Conservation (phyloP, 1,139 yeast species). For the Pichia norvegensis region DNA sequence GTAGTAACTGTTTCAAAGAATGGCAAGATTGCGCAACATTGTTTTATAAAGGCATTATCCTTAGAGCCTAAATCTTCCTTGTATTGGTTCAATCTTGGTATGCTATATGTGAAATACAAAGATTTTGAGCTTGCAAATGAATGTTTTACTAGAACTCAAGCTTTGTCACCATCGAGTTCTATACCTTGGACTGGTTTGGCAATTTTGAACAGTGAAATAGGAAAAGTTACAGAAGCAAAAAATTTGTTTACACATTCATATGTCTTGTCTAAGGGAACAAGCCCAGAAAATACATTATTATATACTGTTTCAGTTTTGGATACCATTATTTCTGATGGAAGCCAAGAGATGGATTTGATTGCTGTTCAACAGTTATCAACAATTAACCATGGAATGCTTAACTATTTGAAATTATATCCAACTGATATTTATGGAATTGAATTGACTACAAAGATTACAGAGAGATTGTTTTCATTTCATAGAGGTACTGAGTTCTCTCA, state of each 20-base stretch:
- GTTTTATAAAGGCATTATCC: slow-evolving; percentile 75
- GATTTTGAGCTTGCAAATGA: slow-evolving; percentile 69
- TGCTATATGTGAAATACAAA: slow-evolving; percentile 59
- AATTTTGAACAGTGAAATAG: slow-evolving; percentile 51
- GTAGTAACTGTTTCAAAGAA: slow-evolving; percentile 43
- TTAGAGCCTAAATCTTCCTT: slow-evolving; percentile 60
- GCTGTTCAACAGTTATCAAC: slow-evolving; percentile 59
- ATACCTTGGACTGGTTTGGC: slow-evolving; percentile 91
- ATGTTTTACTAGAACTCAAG: slow-evolving; percentile 67
- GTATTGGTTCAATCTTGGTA: slow-evolving; percentile 79
- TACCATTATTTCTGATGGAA: slow-evolving; percentile 32
- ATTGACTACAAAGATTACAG: slow-evolving; percentile 53
- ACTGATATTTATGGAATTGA: slow-evolving; percentile 54
- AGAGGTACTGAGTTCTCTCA: slow-evolving; percentile 44
- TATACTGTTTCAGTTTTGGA: slow-evolving; percentile 57
- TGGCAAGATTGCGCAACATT: slow-evolving; percentile 80
- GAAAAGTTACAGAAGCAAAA: slow-evolving; percentile 44
- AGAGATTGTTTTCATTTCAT: slow-evolving; percentile 58
- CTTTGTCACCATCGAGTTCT: slow-evolving; percentile 70
- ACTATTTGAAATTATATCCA: slow-evolving; percentile 63
- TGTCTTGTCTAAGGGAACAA: slow-evolving; percentile 64
- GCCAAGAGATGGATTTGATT: slow-evolving; percentile 42
- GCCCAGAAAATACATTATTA: slow-evolving; percentile 62
- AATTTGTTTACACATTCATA: slow-evolving; percentile 69
- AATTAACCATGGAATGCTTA: slow-evolving; percentile 66